These are phyloP conservation scores for Aspergillus vadensis DNA, from an alignment of 2,329 filamentous ascomycete species.

Conservation along the genomic window DNA sequence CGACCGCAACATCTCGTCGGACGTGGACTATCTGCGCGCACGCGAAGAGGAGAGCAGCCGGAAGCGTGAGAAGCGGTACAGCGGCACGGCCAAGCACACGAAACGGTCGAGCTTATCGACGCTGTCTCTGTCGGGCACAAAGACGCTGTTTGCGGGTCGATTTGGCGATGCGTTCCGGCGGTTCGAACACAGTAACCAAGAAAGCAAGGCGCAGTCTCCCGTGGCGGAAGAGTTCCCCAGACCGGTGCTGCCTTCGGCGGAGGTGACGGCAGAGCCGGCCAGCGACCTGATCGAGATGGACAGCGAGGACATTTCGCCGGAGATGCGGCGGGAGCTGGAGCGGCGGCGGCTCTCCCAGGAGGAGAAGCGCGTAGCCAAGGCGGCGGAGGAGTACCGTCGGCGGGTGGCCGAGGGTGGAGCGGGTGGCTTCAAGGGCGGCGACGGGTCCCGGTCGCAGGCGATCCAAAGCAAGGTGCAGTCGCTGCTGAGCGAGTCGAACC, in stretches of 20 bases:
- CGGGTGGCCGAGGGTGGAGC: conserved; percentile 67
- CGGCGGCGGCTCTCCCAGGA: conserved; percentile 79
- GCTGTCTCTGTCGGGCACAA: conserved; percentile 70
- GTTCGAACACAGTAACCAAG: conserved; percentile 67
- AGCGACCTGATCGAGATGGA: conserved; percentile 68
- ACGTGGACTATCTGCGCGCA: conserved; percentile 78
- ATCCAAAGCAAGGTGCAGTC: conserved; percentile 92
- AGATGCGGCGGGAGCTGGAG: conserved; percentile 88
- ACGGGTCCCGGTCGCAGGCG: conserved; percentile 69
- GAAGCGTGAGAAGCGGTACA: conserved; percentile 58
- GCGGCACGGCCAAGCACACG: conserved; percentile 61
- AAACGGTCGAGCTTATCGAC: conserved; percentile 74
- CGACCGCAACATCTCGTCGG: conserved; percentile 66
- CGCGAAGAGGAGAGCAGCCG: conserved; percentile 67
- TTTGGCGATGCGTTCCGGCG: conserved; percentile 93
- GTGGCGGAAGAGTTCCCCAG: conserved; percentile 49
- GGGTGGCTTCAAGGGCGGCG: conserved; percentile 49
- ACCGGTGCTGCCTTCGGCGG: conserved; percentile 70
- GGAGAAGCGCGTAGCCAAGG: conserved; percentile 84
- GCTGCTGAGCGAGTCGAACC: conserved; percentile 74
- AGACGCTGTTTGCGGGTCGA: conserved; percentile 79
- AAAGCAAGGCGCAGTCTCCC: conserved; percentile 36
- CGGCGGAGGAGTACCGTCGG: conserved; percentile 83
- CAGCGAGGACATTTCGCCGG: conserved; percentile 73
- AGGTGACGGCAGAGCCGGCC: conserved; percentile 67